Base-by-base conservation (phyloP, 1,139 yeast genomes). In the Suhomyces bokatorum region DNA sequence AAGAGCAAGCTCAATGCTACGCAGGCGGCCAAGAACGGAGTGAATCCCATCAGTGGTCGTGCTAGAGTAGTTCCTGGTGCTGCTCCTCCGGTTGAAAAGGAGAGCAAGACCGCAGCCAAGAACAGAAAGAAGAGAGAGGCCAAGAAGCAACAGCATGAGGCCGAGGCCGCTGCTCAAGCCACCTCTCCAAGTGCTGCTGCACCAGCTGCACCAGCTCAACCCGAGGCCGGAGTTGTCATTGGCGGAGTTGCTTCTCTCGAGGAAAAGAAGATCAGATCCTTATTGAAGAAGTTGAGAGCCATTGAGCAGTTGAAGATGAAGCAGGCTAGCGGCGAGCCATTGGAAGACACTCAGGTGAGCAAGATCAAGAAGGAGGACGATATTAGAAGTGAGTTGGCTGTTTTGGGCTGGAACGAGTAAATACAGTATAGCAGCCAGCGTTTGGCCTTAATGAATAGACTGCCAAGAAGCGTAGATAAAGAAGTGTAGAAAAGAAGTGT, bases 201-300 rank as follows among this genome's bases (percentile, higher is more conserved):
- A 27, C 48, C 62, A 6, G 35, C 58, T 16, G 54, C 55, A 20
- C 32, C 42, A 20, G 43, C 32, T 32, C 24, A 37, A 3, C 33
- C 57, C 26, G 56, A 62, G 16, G 57, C 50, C 14, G 67, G 68
- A 11, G 49, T 67, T 40, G 81, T 81, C 32, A 71, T 77, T 49
- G 87, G 87, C 32, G 87, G 87, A 43, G 81, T 79, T 36, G 73
- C 77, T 40, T 77, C 87, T 10, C 69, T 84, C 57, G 97, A 91
- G 67, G 98, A 93, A 57, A 93, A 91, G 75, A 90, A 90, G 68
- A 85, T 89, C 53, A 81, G 99, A 63, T 84, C 95, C 22, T 77
- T 93, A 61, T 77, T 91, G 65, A 93, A 93, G 73, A 95, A 95
- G 69, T 77, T 93, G 54, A 80, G 98, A 60, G 98, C 99, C 12